Base-by-base conservation (phyloP, 805 yeast genomes). In the Yarrowia sp. region DNA sequence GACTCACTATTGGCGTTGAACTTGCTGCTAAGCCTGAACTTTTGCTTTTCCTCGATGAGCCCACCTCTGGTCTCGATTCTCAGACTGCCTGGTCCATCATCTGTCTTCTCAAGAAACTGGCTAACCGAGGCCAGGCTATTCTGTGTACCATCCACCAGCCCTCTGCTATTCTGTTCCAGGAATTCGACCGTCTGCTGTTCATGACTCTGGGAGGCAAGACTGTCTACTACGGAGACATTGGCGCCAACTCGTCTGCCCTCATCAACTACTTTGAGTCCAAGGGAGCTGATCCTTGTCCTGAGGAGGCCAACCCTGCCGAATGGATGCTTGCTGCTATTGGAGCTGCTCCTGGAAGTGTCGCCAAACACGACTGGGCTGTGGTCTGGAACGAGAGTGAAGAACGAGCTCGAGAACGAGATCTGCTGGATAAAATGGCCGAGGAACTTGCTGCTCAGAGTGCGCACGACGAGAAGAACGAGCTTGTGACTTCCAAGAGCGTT, bases 91-190 rank as follows among this genome's bases (percentile, higher is more conserved):
- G 89, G 88, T 83, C 89, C 43, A 84, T 86, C 72, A 84, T 87
- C 77, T 83, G 85, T 74, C 80, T 86, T 77, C 81, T 86, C 85
- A 82, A 86, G 76, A 85, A 85, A 72, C 77, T 86, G 70, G 87
- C 89, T 8, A 79, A 82, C 73, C 83, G 83, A 72, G 89, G 89
- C 58, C 89, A 86, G 76, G 89, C 89, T 49, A 86, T 86, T 74
- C 79, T 86, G 75, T 86, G 89, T 81, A 90, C 96, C 32, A 90
- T 90, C 73, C 95, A 90, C 78, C 96, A 90, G 78, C 96, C 97
- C 75, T 90, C 95, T 8, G 93, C 96, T 67, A 82, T 89, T 70
- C 80, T 90, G 75, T 82, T 90, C 79, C 85, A 89, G 75, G 91
- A 88, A 73, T 90, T 91, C 75, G 97, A 91, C 76, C 84, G 92